Evolutionary conservation across 352 stramenopile genomes (phyloP).

Genomic region (Phytopythium boreale): DNA sequence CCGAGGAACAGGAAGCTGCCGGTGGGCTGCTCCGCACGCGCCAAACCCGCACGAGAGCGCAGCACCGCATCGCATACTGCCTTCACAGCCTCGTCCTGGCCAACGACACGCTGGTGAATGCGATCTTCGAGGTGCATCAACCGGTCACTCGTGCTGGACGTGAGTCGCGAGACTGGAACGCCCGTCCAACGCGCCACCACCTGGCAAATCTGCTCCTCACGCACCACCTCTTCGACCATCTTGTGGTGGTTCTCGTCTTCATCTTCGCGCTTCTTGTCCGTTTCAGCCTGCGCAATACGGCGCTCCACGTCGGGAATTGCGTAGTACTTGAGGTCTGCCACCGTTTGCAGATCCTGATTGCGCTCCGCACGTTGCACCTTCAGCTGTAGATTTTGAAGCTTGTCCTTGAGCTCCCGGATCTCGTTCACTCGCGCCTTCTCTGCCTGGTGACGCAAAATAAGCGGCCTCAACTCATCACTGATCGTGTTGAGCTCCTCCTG

Average conservation of each 20-base stretch:
- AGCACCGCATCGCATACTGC: slow-evolving; percentile 92
- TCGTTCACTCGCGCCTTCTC: slow-evolving; percentile 93
- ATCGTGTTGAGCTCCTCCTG: slow-evolving; percentile 91
- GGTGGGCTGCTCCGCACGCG: slow-evolving; percentile 84
- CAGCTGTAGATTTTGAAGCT: slow-evolving; percentile 90
- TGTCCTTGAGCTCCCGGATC: slow-evolving; percentile 91
- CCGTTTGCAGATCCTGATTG: slow-evolving; percentile 93
- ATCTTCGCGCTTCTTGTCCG: slow-evolving; percentile 60
- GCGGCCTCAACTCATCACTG: slow-evolving; percentile 87
- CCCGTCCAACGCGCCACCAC: slow-evolving; percentile 90
- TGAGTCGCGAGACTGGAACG: slow-evolving; percentile 86
- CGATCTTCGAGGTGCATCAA: slow-evolving; percentile 81
- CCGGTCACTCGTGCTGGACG: slow-evolving; percentile 69
- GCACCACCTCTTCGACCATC: slow-evolving; percentile 86
- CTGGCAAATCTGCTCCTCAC: slow-evolving; percentile 86
- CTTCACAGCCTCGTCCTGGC: slow-evolving; percentile 92
- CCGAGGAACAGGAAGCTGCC: slow-evolving; percentile 96
- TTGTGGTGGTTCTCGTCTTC: slow-evolving; percentile 54
- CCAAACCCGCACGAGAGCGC: slow-evolving; percentile 90
- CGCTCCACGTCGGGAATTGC: slow-evolving; percentile 92
- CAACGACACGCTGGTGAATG: slow-evolving; percentile 91
- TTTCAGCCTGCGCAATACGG: slow-evolving; percentile 79
- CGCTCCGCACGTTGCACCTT: slow-evolving; percentile 94
- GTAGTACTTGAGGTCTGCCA: slow-evolving; percentile 96
- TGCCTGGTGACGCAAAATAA: slow-evolving; percentile 89